A percentile compares a stretch with the other conserved stretches of the same genome.
Conservation (phyloP, 1,139 yeast genomes). For the Waltiozyma sp. region DNA sequence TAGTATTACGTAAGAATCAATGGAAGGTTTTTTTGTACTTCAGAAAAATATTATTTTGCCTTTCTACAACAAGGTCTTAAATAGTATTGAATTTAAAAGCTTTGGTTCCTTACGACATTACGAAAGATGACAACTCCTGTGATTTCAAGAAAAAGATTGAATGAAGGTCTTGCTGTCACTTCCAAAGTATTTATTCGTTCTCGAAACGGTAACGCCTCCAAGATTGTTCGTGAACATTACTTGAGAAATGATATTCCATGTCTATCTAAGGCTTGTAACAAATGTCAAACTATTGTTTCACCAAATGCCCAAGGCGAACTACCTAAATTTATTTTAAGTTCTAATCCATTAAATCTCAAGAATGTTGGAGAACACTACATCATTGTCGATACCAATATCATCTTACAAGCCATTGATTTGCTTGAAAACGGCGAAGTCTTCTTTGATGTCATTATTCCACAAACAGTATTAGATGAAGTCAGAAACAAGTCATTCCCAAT, state of each 20-base stretch:
- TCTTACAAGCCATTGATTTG: constrained; percentile 80
- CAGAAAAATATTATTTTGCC: background rate
- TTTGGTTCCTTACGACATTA: too few species aligned
- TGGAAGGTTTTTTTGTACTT: too few species aligned
- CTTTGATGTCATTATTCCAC: constrained; percentile 86
- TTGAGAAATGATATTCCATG: constrained; percentile 89
- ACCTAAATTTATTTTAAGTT: constrained; percentile 40
- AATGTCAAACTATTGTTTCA: constrained; percentile 34
- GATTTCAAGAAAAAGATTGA: constrained; percentile 10
- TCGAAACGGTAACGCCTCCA: constrained; percentile 80
- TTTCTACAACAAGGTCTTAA: too few species aligned
- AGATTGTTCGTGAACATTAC: constrained; percentile 89
- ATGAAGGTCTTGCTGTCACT: constrained; percentile 58
- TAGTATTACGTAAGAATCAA: background rate
- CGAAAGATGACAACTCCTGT: constrained; percentile 6
- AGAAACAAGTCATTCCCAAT: constrained; percentile 81
- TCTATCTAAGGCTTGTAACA: constrained; percentile 56
- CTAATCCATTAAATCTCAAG: constrained; percentile 33
- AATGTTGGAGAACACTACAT: constrained; percentile 57
- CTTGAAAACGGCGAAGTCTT: constrained; percentile 71
- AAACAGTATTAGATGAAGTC: constrained; percentile 89
- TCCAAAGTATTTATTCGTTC: constrained; percentile 91
- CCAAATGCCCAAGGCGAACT: constrained; percentile 46
- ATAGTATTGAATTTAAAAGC: background rate
- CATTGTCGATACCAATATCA: constrained; percentile 81